phyloP scores from a whole-genome alignment of 2,329 filamentous ascomycete genomes.

The Pseudonectria foliicola region DNA sequence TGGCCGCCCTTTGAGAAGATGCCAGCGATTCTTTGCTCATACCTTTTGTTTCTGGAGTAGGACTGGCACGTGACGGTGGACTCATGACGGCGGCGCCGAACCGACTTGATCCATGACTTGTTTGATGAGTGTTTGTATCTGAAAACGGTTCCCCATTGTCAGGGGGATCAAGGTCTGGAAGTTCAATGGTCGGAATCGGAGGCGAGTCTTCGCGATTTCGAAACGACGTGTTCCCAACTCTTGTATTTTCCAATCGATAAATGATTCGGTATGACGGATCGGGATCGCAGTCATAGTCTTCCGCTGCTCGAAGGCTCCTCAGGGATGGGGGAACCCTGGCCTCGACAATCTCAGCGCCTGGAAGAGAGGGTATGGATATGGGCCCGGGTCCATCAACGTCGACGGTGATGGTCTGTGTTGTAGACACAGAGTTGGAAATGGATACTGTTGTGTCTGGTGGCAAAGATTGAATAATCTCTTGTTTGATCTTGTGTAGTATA shows the following conservation, averaged over 20 bases:
- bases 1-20: too few relatives aligned
- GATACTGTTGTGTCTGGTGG: conserved; percentile 51
- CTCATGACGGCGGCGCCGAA: conserved; percentile 2
- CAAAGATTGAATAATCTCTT: conserved; percentile 47
- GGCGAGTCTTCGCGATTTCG: conserved; percentile 25
- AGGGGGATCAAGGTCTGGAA: conserved; percentile 17
- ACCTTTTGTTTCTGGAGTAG: background rate
- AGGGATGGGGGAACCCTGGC: conserved; percentile 30
- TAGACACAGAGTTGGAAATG: conserved; percentile 52
- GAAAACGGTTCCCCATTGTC: background rate
- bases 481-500: conserved; percentile 37
- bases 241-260: conserved; percentile 51
- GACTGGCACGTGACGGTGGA: background rate
- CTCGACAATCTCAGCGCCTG: conserved; percentile 53
- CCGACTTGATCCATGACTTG: conserved; percentile 10
- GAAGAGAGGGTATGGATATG: conserved; percentile 45
- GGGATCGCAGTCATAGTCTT: conserved; percentile 14
- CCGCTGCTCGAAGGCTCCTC: conserved; percentile 9
- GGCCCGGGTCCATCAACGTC: conserved; percentile 49
- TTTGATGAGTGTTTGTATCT: conserved; percentile 4
- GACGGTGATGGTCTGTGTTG: conserved; percentile 57
- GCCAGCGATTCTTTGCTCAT: too few relatives aligned
- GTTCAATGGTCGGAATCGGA: conserved; percentile 20
- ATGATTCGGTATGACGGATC: conserved; percentile 46
- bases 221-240: conserved; percentile 35